Evolutionary conservation across 805 yeast species (phyloP), one percentile per base, ranked within the genome.

Genomic region (Hanseniaspora thailandica): DNA sequence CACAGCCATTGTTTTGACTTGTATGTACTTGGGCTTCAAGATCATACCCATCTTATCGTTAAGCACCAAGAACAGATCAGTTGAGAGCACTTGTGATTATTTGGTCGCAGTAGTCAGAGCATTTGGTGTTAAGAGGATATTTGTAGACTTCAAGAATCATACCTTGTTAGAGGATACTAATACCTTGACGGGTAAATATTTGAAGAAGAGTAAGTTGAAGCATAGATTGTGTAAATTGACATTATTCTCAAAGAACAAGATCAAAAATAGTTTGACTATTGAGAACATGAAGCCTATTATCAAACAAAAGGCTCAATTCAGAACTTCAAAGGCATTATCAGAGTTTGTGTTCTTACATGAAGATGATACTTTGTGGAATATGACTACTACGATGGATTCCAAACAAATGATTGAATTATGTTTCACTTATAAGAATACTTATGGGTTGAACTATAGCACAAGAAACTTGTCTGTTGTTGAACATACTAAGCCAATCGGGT

Each of bases 351-450:
- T 68, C 66, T 58, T 67, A n/a, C 55, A 63, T 47, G 55, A 59
- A 20, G 62, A 61, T 20, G 53, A 55, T 45, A 65, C 63, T 50
- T 47, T 56, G 12, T 57, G 59, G 19, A 61, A 66, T 45, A 54
- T 62, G n/a, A 67, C 63, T 47, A 60, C 64, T 12, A 56, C 60
- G 6, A 60, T 64, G 66, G 79, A 78, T 23, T 93, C 85, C 63
- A 69, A 73, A 39, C 76, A 78, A 47, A 69, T 93, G 12, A 67
- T 89, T 59, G 82, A 86, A 2, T 76, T 86, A 65, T 88, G 97
- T 66, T 87, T 89, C 61, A 84, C 86, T 20, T 76, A 87, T 62
- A 90, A 93, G 60, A 97, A 90, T 63, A 90, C 97, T 0, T 86
- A 96, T 62, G 90, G 86, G 56, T 72, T 93, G 68, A 75, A 82